Conservation (phyloP, 805 yeast species). For the Clavispora vitiphila region DNA sequence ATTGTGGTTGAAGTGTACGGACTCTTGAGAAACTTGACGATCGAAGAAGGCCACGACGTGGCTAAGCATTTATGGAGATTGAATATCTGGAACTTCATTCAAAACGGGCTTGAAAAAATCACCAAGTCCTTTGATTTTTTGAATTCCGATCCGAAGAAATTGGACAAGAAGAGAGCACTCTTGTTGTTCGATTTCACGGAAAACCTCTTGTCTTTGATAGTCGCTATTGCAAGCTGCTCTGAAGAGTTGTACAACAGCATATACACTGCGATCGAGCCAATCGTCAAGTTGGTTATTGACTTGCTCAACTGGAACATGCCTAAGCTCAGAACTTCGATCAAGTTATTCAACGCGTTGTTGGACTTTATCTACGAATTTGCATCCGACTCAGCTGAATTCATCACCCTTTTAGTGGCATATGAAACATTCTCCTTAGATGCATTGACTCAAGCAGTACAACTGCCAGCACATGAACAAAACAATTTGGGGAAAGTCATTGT, state of each 20-base stretch:
- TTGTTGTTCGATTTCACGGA: constrained; percentile 65
- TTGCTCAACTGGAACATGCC: constrained; percentile 34
- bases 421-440: constrained; percentile 14
- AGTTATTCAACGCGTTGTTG: constrained; percentile 47
- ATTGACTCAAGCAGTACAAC: constrained; percentile 15
- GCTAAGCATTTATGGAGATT: constrained; percentile 72
- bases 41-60: constrained; percentile 86
- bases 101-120: constrained; percentile 47
- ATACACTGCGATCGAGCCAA: constrained; percentile 38
- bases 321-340: constrained; percentile 33
- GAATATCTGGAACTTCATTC: constrained; percentile 64
- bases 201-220: constrained; percentile 63
- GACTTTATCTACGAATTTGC: constrained; percentile 59
- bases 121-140: constrained; percentile 43
- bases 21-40: constrained; percentile 67
- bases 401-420: constrained; percentile 23
- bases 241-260: constrained; percentile 46
- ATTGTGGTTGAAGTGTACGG: constrained; percentile 80
- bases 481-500: constrained; percentile 30
- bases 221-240: constrained; percentile 61
- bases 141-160: constrained; percentile 16
- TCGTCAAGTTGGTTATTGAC: constrained; percentile 33
- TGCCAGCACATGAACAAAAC: constrained; percentile 16
- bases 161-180: constrained; percentile 22
- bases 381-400: constrained; percentile 52